These are phyloP conservation scores for Prosopis cineraria DNA, from an alignment of 306 rosid genomes.

Conservation along the genomic window DNA sequence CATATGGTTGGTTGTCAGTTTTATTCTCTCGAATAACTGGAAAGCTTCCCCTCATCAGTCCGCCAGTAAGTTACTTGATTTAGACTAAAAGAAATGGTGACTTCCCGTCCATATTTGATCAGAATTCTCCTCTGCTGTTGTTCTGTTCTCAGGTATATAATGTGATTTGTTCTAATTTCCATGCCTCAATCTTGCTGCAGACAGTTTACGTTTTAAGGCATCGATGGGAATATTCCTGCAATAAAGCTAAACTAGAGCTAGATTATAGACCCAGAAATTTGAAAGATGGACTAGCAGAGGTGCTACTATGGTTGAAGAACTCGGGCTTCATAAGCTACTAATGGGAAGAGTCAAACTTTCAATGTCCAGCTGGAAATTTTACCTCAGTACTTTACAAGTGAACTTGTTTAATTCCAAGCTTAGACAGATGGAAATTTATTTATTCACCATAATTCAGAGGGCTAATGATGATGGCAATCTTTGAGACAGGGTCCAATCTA, in stretches of 20 bases:
- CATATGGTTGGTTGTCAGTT: conserved; percentile 71
- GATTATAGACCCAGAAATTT: conserved; percentile 66
- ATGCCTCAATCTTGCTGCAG: conserved; percentile 53
- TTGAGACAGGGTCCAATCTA: conserved; percentile 58
- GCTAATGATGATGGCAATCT: conserved; percentile 26
- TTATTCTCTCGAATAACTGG: conserved; percentile 63
- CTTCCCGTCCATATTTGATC: background rate
- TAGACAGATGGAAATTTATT: background rate
- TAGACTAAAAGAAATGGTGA: background rate
- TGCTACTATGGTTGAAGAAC: conserved; percentile 75
- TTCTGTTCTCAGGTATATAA: background rate
- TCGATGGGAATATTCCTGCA: conserved; percentile 70
- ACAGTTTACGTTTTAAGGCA: conserved; percentile 68
- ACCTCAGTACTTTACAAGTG: background rate
- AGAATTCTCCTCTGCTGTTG: background rate
- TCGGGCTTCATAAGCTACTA: conserved; percentile 61
- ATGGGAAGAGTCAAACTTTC: background rate
- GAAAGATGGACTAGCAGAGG: conserved; percentile 80
- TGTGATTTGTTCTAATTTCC: conserved; percentile 3
- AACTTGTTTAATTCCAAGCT: background rate
- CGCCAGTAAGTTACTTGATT: conserved; percentile 65
- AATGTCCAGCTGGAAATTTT: background rate
- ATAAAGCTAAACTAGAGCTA: conserved; percentile 47
- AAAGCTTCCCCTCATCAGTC: conserved; percentile 83
- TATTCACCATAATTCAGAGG: background rate